Conservation (phyloP, 768 basidiomycete genomes). For the Crassisporium funariophilum region DNA sequence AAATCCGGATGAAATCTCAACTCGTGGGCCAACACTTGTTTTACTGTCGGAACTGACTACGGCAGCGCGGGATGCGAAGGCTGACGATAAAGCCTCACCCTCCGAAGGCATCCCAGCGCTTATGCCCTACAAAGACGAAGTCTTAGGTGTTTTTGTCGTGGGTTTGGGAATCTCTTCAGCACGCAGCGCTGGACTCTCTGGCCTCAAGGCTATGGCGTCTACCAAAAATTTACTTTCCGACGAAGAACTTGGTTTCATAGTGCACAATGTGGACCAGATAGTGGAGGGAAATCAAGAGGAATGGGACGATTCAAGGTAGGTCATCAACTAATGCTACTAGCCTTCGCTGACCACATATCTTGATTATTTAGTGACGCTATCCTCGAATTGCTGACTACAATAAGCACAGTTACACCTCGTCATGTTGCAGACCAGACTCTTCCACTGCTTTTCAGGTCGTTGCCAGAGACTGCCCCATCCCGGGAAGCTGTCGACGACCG, state of each 20-base stretch:
- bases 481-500: constrained; percentile 56
- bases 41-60: constrained; percentile 68
- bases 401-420: constrained; percentile 59
- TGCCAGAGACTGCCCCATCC: constrained; percentile 69
- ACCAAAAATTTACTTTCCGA: constrained; percentile 63
- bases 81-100: constrained; percentile 6
- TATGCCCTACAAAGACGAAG: constrained; percentile 69
- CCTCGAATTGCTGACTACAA: constrained; percentile 62
- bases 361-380: constrained; percentile 49
- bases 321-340: no score
- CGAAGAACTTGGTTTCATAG: constrained; percentile 78
- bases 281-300: constrained; percentile 54
- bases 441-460: constrained; percentile 72
- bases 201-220: constrained; percentile 65
- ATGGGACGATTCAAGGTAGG: constrained; percentile 57
- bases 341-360: no score
- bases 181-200: constrained; percentile 61
- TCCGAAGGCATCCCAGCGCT: constrained; percentile 40
- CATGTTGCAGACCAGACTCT: constrained; percentile 76
- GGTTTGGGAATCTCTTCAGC: constrained; percentile 57
- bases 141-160: constrained; percentile 64
- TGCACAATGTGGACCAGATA: constrained; percentile 74
- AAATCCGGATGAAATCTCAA: constrained; percentile 66
- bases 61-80: constrained; percentile 47
- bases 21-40: constrained; percentile 65